Conservation (phyloP, 78 protist species). For the Dictyostelium brefeldianum region DNA sequence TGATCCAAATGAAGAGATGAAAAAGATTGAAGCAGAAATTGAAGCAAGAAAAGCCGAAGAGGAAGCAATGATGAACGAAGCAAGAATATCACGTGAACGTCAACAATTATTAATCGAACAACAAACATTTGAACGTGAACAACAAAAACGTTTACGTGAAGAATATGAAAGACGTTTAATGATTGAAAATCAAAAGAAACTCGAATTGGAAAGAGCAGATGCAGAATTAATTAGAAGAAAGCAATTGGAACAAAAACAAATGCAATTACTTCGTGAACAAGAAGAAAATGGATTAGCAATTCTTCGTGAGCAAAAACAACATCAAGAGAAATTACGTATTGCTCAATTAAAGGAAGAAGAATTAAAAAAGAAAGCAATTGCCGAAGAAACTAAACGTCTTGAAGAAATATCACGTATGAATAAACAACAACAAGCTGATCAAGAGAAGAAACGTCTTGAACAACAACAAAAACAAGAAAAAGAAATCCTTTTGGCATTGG, state of each 20-base stretch:
- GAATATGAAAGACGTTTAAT: not conserved
- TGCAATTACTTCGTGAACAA: not conserved
- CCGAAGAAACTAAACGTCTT: not conserved
- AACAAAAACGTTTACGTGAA: not conserved
- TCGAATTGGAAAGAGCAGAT: not conserved
- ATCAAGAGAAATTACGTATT: not conserved
- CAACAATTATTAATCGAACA: not conserved
- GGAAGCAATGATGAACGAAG: not conserved
- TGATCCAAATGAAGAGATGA: slow-evolving; percentile 39
- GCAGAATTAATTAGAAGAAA: not conserved
- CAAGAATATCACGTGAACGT: not conserved
- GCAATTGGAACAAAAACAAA: not conserved
- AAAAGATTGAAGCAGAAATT: not conserved
- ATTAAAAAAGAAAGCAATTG: not conserved
- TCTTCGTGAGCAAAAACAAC: slow-evolving; percentile 3
- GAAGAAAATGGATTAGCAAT: not conserved
- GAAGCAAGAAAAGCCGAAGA: not conserved
- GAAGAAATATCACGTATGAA: slow-evolving; percentile 4
- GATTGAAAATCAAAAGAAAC: slow-evolving; percentile 1
- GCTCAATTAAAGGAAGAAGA: not conserved
- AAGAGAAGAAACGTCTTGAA: not conserved
- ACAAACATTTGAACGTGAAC: not conserved
- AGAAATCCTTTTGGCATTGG: not conserved
- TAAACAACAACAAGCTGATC: not conserved
- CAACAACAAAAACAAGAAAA: slow-evolving; percentile 11